phyloP scores from a whole-genome alignment of 2,329 filamentous ascomycete species.

The Graphilbum ipis-grandicollis region DNA sequence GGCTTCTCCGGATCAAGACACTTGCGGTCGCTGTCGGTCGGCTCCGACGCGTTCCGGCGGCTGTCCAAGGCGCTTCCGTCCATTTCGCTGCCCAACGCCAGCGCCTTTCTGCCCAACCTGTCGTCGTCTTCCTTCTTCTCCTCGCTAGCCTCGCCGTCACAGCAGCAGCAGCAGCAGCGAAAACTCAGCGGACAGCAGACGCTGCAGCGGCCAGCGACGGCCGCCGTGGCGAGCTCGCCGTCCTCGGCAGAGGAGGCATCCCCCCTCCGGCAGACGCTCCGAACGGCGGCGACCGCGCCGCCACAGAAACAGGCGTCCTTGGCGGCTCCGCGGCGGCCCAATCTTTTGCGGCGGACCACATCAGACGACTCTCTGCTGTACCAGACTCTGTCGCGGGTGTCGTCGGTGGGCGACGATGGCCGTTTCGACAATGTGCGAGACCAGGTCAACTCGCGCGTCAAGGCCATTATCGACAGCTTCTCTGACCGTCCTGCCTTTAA shows the following conservation, averaged over 20 bases:
- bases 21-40: constrained; percentile 34
- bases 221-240: neutral
- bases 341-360: constrained; percentile 37
- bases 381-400: constrained; percentile 58
- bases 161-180: neutral
- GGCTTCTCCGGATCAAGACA: too few species aligned
- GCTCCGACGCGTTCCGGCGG: constrained; percentile 38
- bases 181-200: neutral
- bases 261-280: neutral
- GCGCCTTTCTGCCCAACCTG: constrained; percentile 19
- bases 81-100: constrained; percentile 25
- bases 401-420: constrained; percentile 69
- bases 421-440: constrained; percentile 66
- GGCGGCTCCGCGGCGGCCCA: constrained; percentile 13
- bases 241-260: neutral
- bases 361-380: constrained; percentile 70
- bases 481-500: constrained; percentile 66
- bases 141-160: constrained; percentile 8
- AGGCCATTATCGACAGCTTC: constrained; percentile 77
- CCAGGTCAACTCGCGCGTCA: constrained; percentile 76
- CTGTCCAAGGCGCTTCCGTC: constrained; percentile 40
- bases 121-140: constrained; percentile 22
- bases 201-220: neutral
- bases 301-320: constrained; percentile 11
- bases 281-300: too few species aligned